Conservation (phyloP, 2,329 filamentous ascomycete species). For the Ascomycota sp. region DNA sequence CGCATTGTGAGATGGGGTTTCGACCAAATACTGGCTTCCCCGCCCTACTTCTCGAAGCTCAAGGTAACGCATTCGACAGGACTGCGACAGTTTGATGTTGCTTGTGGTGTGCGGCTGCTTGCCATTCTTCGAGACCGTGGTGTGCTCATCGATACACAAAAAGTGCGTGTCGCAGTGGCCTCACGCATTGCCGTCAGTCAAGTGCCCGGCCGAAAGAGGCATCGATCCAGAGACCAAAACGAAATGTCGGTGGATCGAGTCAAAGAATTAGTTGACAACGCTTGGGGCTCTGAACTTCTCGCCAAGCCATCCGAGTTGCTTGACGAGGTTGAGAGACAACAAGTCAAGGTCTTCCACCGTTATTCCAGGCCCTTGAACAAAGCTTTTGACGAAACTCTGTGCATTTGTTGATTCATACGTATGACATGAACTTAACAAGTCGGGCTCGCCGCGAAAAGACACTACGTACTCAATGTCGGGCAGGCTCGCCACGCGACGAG, state of each 20-base stretch:
- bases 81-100: conserved; percentile 11
- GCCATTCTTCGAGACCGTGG: conserved; percentile 14
- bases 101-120: conserved; percentile 15
- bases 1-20: conserved; percentile 24
- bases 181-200: conserved; percentile 10
- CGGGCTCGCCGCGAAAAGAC: too few relatives aligned
- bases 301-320: conserved; percentile 6
- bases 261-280: conserved; percentile 12
- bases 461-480: too few relatives aligned
- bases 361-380: conserved; percentile 10
- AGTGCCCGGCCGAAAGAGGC: conserved; percentile 8
- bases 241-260: conserved; percentile 11
- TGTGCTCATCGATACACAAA: conserved; percentile 12
- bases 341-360: conserved; percentile 10
- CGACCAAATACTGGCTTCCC: conserved; percentile 11
- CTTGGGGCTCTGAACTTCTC: conserved; percentile 13
- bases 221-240: conserved; percentile 10
- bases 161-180: conserved; percentile 9
- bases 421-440: too few relatives aligned
- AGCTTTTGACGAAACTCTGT: conserved; percentile 6
- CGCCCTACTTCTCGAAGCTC: conserved; percentile 4
- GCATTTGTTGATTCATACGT: neutral
- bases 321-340: conserved; percentile 9
- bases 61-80: conserved; percentile 2
- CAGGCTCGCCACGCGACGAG: too few relatives aligned